Evolutionary conservation across 2,329 filamentous ascomycete genomes (phyloP).

Genomic region (Clarireedia monteithiana): DNA sequence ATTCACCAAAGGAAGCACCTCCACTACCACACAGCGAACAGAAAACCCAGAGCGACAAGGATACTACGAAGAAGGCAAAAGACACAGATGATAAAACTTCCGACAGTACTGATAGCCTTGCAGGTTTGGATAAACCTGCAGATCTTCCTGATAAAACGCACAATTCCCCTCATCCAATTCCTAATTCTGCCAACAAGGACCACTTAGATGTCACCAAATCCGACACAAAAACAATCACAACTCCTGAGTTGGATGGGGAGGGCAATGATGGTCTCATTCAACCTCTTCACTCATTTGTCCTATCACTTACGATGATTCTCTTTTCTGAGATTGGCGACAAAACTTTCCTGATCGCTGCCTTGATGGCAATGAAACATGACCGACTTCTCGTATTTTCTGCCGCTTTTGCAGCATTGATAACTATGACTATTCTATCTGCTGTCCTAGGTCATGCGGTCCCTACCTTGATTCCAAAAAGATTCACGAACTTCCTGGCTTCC

Average conservation of each 20-base stretch:
- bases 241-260: constrained; percentile 33
- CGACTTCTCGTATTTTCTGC: constrained; percentile 89
- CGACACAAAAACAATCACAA: constrained; percentile 30
- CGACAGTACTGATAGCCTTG: constrained; percentile 27
- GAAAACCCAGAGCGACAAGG: constrained; percentile 48
- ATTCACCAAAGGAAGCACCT: constrained; percentile 77
- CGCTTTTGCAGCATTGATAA: constrained; percentile 81
- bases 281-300: constrained; percentile 78
- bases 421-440: constrained; percentile 93
- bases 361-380: constrained; percentile 99
- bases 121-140: constrained; percentile 65
- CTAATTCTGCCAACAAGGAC: constrained; percentile 56
- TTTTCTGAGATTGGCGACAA: constrained; percentile 98
- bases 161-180: constrained; percentile 64
- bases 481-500: constrained; percentile 82
- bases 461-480: constrained; percentile 77
- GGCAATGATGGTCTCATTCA: constrained; percentile 58
- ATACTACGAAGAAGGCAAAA: constrained; percentile 28
- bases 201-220: constrained; percentile 47
- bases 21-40: constrained; percentile 72
- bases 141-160: constrained; percentile 74
- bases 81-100: constrained; percentile 31
- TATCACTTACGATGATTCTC: constrained; percentile 95
- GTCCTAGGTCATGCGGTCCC: constrained; percentile 89
- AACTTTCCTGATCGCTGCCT: constrained; percentile 90